Evolutionary conservation across 2,329 filamentous ascomycete species (phyloP).

Genomic region (Arthrobotrys sphaeroides): DNA sequence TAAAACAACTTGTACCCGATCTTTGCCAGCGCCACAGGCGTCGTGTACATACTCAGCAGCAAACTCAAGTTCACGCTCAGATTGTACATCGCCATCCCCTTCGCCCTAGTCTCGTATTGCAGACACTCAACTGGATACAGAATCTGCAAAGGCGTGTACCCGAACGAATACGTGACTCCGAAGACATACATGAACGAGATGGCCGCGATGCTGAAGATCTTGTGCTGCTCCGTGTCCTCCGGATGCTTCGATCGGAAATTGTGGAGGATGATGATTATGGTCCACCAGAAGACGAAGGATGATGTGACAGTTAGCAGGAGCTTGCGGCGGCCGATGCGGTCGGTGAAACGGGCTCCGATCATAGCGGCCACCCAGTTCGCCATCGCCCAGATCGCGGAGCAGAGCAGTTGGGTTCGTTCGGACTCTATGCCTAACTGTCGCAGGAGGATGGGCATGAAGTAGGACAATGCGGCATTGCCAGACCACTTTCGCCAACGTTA

Average conservation of each 20-base stretch:
- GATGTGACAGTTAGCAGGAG: conserved; percentile 63
- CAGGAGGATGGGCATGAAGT: conserved; percentile 61
- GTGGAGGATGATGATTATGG: conserved; percentile 62
- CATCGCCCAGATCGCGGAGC: conserved; percentile 59
- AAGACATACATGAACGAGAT: conserved; percentile 63
- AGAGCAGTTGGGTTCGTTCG: conserved; percentile 59
- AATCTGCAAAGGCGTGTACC: conserved; percentile 63
- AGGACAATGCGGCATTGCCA: conserved; percentile 58
- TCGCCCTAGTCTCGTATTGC: conserved; percentile 64
- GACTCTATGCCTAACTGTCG: conserved; percentile 61
- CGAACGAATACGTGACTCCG: conserved; percentile 61
- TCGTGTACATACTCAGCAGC: conserved; percentile 65
- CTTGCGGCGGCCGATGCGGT: conserved; percentile 63
- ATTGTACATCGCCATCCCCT: conserved; percentile 65
- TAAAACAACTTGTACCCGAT: conserved; percentile 69
- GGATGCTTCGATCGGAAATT: conserved; percentile 60
- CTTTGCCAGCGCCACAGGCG: conserved; percentile 64
- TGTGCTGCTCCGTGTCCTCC: conserved; percentile 60
- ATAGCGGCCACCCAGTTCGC: conserved; percentile 59
- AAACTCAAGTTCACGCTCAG: conserved; percentile 64
- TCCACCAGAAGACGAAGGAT: conserved; percentile 62
- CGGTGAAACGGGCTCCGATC: conserved; percentile 59
- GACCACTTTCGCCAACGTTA: conserved; percentile 58
- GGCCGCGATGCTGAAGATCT: conserved; percentile 59
- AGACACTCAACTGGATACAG: conserved; percentile 66